Base-by-base conservation (phyloP, 129 eudicot species). In the Pittosporum tobira region DNA sequence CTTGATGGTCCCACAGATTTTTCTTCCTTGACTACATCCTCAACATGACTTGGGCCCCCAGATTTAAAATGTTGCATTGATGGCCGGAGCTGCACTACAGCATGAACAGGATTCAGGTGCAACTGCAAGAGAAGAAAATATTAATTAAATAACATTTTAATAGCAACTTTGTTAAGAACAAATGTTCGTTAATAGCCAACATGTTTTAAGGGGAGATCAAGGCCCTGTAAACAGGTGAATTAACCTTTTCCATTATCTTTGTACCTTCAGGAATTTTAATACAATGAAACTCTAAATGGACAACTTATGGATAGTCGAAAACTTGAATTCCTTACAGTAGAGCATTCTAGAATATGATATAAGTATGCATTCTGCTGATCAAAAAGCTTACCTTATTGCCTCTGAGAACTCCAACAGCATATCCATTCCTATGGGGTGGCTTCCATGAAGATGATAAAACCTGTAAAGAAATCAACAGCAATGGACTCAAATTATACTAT, bases 41-140 rank as follows among this genome's bases (percentile, higher is more conserved):
- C 79, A 25, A 51, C 67, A 64, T 61, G 63, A 51, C n/a, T 62
- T 56, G 72, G 36, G 2, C 57, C 74, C 47, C 46, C 67, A 24
- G 61, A 40, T 44, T 64, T 72, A 58, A 73, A 61, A 66, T 80
- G 88, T 47, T 83, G 79, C 89, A 83, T 65, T 28, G 95, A 86
- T 58, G 98, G 98, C 18, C 98, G 96, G 26, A 91, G 90, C 70
- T 86, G 96, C 61, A 81, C 90, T 64, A 71, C 87, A 73, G 98
- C 87, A 76, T 83, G 81, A 67, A 91, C 66, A 63, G 87, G 94
- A 61, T 81, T 80, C 71, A 91, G 73, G 75, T 82, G 82, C 72
- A 91, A 75, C 98, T 91, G 98, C 98, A 86, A 69, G 61, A 68
- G 53, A 69, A 65, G 49, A 46, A 38, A 51, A 67, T 21, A 34